Conservation (phyloP, 2,329 filamentous ascomycete species). For the Ambrosiella beaveri region DNA sequence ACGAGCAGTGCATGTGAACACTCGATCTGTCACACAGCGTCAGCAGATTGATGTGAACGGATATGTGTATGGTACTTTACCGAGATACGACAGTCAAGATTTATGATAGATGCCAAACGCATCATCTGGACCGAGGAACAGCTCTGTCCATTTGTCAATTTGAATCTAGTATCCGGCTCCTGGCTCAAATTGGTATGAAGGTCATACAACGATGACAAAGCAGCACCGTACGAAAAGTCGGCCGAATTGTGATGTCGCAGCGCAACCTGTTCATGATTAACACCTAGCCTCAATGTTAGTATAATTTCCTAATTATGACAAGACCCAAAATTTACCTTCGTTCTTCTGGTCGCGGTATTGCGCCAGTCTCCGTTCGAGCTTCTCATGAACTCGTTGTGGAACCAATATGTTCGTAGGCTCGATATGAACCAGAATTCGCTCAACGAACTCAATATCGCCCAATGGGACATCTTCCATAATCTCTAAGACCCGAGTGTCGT, state of each 20-base stretch:
- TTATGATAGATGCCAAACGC: conserved; percentile 50
- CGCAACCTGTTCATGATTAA: conserved; percentile 15
- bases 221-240: conserved; percentile 55
- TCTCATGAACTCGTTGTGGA: conserved; percentile 28
- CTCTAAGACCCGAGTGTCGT: conserved; percentile 49
- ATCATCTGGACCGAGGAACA: conserved; percentile 45
- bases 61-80: conserved; percentile 24
- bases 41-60: neutral
- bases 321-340: neutral
- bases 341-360: conserved; percentile 10
- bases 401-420: conserved; percentile 40
- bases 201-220: conserved; percentile 23
- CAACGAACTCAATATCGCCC: conserved; percentile 51
- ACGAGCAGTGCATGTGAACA: conserved; percentile 78
- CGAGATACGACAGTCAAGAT: conserved; percentile 56
- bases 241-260: conserved; percentile 51
- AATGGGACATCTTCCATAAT: conserved; percentile 61
- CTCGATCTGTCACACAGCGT: conserved; percentile 37
- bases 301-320: neutral
- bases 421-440: conserved; percentile 37
- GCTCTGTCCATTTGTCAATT: conserved; percentile 17
- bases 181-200: conserved; percentile 39
- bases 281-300: neutral
- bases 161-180: conserved; percentile 30
- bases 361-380: conserved; percentile 16